Evolutionary conservation across 2,329 filamentous ascomycete species (phyloP).

Genomic region (Nigrospora osmanthi): DNA sequence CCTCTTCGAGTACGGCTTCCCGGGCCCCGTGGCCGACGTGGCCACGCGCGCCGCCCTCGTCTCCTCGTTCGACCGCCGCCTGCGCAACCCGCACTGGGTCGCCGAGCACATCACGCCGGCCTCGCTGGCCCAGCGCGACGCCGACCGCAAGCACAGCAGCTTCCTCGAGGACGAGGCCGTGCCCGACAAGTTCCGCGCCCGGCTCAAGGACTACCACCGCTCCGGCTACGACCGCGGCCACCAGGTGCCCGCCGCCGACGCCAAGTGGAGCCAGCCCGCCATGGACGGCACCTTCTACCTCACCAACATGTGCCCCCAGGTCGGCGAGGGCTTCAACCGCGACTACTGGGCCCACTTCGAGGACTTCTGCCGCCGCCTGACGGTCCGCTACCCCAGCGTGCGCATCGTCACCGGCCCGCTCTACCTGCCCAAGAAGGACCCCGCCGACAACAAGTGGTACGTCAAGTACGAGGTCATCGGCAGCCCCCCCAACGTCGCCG

Average conservation of each 20-base stretch:
- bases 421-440: slow-evolving; percentile 80
- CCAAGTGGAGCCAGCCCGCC: slow-evolving; percentile 87
- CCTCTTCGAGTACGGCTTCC: slow-evolving; percentile 83
- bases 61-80: slow-evolving; percentile 84
- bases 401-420: slow-evolving; percentile 88
- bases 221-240: slow-evolving; percentile 94
- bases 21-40: slow-evolving; percentile 80
- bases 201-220: slow-evolving; percentile 88
- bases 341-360: slow-evolving; percentile 99
- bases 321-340: slow-evolving; percentile 95
- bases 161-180: slow-evolving; percentile 79
- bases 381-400: slow-evolving; percentile 73
- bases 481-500: slow-evolving; percentile 84
- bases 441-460: slow-evolving; percentile 85
- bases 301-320: slow-evolving; percentile 96
- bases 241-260: slow-evolving; percentile 93
- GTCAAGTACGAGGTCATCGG: slow-evolving; percentile 95
- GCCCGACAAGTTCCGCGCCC: slow-evolving; percentile 80
- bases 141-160: slow-evolving; percentile 73
- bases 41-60: slow-evolving; percentile 69
- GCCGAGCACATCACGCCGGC: slow-evolving; percentile 91
- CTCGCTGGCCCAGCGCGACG: slow-evolving; percentile 67
- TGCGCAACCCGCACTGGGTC: slow-evolving; percentile 89
- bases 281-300: slow-evolving; percentile 95
- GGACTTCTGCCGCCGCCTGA: slow-evolving; percentile 86